Evolutionary conservation across 2,329 filamentous ascomycete species (phyloP), one percentile per base, ranked within the genome.

Genomic region (Claviceps pazoutovae): DNA sequence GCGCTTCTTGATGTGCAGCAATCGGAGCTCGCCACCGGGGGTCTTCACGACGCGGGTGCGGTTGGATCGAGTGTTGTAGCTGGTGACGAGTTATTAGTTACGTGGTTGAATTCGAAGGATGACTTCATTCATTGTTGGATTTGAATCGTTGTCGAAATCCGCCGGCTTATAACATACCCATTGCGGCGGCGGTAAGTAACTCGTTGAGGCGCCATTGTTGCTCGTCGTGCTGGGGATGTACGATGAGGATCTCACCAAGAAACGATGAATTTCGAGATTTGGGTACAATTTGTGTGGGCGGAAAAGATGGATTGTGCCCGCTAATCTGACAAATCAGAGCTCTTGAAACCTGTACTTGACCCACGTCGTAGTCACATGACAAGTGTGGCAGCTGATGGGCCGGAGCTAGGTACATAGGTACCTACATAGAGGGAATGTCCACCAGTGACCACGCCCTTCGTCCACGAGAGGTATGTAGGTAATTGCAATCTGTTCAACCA

Each of bases 1-100:
- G 73, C 84, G 87, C 88, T 98, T 98, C 87, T 97, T 97, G 80
- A 96, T 90, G 85, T 98, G 91, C 66, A 97, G 86, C 71, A 95
- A 84, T 73, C 93, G 84, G 68, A 95, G 84, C 73, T 91, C 82
- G 72, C 93, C 93, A 73, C 93, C 94, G 63, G 94, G 93, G 63
- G 93, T 98, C 83, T 93, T 93, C 75, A 95, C 74, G 68, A 94
- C 80, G 71, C 93, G 86, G 72, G 93, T 91, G 76, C 89, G 88
- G 86, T 98, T 96, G 73, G 88, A 95, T 72, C 79, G 79, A 73
- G 91, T 97, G 84, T 97, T 97, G 87, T 97, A 98, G 71, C 88
- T 93, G 45, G 14, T 41, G 23, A 44, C 36, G 41, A 51, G 38
- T 14, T 44, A 42, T 49, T 51, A 54, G 54, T 44, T 49, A 41